Evolutionary conservation across 2,329 filamentous ascomycete genomes (phyloP).

Genomic region (Penicillium sp.): DNA sequence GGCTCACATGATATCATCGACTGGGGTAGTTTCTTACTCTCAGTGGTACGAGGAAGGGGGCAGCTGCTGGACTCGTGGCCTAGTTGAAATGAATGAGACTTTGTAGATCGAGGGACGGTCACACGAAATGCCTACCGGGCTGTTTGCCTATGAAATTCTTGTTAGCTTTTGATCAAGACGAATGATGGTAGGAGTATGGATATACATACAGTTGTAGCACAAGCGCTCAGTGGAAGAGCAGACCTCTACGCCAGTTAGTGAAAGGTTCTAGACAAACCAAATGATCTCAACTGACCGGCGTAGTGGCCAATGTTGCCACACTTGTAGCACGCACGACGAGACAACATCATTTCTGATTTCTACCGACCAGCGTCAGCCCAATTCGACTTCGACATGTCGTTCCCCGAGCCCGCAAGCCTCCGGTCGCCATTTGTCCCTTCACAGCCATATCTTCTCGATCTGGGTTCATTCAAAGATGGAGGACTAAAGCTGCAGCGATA

Average conservation of each 20-base stretch:
- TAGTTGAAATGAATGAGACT: constrained; percentile 32
- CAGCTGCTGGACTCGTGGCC: constrained; percentile 98
- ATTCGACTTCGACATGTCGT: not conserved
- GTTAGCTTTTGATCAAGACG: constrained; percentile 18
- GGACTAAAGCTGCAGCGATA: not conserved
- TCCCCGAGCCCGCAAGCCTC: not conserved
- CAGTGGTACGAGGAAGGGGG: constrained; percentile 92
- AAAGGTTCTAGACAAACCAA: not conserved
- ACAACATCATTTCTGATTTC: constrained; percentile 68
- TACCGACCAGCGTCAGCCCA: constrained; percentile 19
- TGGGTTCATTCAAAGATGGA: not conserved
- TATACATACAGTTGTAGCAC: constrained; percentile 92
- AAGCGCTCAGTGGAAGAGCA: constrained; percentile 97
- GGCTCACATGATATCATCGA: constrained; percentile 1
- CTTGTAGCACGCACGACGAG: constrained; percentile 79
- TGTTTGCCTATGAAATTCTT: constrained; percentile 41
- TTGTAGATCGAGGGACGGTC: constrained; percentile 8
- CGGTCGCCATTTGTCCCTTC: not conserved
- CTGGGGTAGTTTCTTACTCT: constrained; percentile 58
- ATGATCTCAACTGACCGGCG: constrained; percentile 43
- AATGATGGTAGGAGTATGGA: constrained; percentile 3
- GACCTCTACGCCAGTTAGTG: constrained; percentile 65
- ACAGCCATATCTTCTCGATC: not conserved
- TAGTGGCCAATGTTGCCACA: constrained; percentile 76
- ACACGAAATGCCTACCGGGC: constrained; percentile 41